Evolutionary conservation across 768 basidiomycete genomes (phyloP).

Genomic region (Suillus hirtellus): DNA sequence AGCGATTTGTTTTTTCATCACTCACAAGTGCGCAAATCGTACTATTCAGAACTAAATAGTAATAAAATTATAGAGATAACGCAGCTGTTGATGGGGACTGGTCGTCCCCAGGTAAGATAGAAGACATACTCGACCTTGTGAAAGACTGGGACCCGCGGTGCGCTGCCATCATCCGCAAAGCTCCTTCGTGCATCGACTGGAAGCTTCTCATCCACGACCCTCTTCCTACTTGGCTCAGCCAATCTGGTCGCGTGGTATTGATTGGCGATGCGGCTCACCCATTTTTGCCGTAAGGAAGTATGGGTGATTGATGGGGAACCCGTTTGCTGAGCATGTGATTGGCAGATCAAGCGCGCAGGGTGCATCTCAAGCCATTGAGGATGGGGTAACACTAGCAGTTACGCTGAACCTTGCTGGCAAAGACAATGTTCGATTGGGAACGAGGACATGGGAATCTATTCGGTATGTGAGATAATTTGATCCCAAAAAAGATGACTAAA

Average conservation of each 20-base stretch:
- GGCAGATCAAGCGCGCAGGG: conserved; percentile 30
- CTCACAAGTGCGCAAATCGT: conserved; percentile 18
- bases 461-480: conserved; percentile 9
- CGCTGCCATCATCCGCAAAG: conserved; percentile 24
- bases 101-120: conserved; percentile 24
- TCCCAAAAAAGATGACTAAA: background rate
- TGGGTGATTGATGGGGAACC: background rate
- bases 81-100: conserved; percentile 22
- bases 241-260: conserved; percentile 22
- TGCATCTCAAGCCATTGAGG: conserved; percentile 44
- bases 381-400: conserved; percentile 37
- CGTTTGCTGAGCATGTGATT: background rate
- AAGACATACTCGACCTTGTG: conserved; percentile 24
- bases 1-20: conserved; percentile 23
- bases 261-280: conserved; percentile 34
- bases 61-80: conserved; percentile 16
- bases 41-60: background rate
- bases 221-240: conserved; percentile 38
- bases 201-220: conserved; percentile 40
- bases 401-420: conserved; percentile 21
- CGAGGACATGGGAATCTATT: conserved; percentile 19
- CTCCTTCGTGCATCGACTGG: conserved; percentile 37
- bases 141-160: conserved; percentile 29
- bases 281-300: conserved; percentile 28
- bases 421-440: conserved; percentile 8